phyloP scores from a whole-genome alignment of 148 eudicot species.

The Dianthus caryophyllus region DNA sequence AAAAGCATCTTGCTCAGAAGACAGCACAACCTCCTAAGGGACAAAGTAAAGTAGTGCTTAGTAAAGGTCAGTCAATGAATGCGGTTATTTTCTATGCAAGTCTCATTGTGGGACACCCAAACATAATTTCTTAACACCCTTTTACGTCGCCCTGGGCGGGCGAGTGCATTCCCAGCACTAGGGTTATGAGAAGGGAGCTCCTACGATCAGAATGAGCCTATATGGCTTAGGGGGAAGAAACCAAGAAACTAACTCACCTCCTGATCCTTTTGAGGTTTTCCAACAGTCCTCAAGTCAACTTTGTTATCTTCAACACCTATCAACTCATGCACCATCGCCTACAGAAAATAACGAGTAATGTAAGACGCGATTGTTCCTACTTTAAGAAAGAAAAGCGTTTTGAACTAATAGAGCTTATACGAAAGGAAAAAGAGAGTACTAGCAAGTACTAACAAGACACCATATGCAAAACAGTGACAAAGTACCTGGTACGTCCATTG shows the following conservation, averaged over 20 bases:
- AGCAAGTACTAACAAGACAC: slow-evolving; percentile 10
- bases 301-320: slow-evolving; percentile 93
- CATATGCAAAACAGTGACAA: slow-evolving; percentile 7
- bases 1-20: slow-evolving; percentile 93
- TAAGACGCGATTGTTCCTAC: slow-evolving; percentile 23
- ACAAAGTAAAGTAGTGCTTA: slow-evolving; percentile 6
- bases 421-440: not conserved
- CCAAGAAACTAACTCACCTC: slow-evolving; percentile 45
- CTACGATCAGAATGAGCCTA: not conserved
- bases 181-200: not conserved
- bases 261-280: slow-evolving; percentile 73
- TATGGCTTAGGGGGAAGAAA: not conserved
- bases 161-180: not conserved
- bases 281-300: slow-evolving; percentile 69
- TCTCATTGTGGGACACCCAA: too few species aligned
- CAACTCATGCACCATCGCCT: slow-evolving; percentile 99
- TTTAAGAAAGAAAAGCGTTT: too few species aligned
- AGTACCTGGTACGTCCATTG: slow-evolving; percentile 99
- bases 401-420: not conserved
- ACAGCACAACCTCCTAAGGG: slow-evolving; percentile 81
- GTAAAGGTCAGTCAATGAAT: not conserved
- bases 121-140: too few species aligned
- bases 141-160: too few species aligned
- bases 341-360: slow-evolving; percentile 11
- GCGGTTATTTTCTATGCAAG: too few species aligned